A percentile compares a stretch with the other conserved stretches of the same genome.
Evolutionary conservation across 352 stramenopile genomes (phyloP).

Genomic region (Pythium brachiatum): DNA sequence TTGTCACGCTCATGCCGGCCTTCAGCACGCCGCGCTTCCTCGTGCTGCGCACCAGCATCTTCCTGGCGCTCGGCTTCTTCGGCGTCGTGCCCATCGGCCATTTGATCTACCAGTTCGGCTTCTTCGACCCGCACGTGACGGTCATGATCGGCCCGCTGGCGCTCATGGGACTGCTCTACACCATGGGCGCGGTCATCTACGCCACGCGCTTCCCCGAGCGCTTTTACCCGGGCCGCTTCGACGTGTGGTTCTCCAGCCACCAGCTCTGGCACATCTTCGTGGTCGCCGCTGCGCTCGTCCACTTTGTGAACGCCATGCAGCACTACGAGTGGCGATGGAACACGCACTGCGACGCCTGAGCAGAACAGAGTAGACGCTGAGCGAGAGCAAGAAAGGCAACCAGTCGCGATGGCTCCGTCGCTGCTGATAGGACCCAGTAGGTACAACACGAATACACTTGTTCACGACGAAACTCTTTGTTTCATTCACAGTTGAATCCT

Average conservation of each 20-base stretch:
- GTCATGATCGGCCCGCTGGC: conserved; percentile 79
- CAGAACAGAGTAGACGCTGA: too few species aligned
- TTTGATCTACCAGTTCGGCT: conserved; percentile 69
- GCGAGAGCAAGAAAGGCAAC: not conserved
- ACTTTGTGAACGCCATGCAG: conserved; percentile 81
- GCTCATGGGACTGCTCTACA: conserved; percentile 79
- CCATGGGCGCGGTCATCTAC: conserved; percentile 80
- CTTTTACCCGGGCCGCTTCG: conserved; percentile 81
- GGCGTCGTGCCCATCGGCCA: conserved; percentile 74
- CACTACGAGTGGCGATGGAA: conserved; percentile 88
- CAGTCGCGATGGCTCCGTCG: not conserved
- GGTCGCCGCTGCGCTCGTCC: conserved; percentile 78
- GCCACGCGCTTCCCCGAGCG: conserved; percentile 82
- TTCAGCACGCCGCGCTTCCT: conserved; percentile 78
- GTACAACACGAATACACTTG: too few species aligned
- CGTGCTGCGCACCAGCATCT: conserved; percentile 68
- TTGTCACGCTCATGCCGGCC: conserved; percentile 58
- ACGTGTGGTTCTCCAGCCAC: conserved; percentile 85
- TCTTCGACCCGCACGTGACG: conserved; percentile 80
- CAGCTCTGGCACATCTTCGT: conserved; percentile 89
- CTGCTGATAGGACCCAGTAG: too few species aligned
- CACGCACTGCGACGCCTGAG: conserved; percentile 68
- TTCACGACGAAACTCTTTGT: too few species aligned
- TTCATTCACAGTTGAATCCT: too few species aligned
- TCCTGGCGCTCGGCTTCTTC: conserved; percentile 81